phyloP scores from a whole-genome alignment of 208 protist genomes.

The Leishmania arabica region DNA sequence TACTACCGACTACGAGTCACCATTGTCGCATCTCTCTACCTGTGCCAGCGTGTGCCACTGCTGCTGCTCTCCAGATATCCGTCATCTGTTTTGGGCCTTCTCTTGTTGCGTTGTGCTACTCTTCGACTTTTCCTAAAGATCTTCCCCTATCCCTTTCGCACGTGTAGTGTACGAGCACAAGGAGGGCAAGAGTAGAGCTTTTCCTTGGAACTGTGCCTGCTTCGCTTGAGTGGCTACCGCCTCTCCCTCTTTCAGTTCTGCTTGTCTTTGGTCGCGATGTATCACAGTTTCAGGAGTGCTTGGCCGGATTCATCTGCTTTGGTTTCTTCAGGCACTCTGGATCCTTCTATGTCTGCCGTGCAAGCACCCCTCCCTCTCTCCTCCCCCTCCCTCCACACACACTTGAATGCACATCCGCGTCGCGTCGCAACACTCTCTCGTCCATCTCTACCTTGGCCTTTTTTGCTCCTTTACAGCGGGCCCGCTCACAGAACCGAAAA shows the following conservation, averaged over 20 bases:
- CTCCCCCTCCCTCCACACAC: not conserved
- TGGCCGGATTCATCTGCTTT: too few species aligned
- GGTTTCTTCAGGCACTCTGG: not conserved
- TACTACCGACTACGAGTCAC: not conserved
- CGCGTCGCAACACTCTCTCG: conserved; percentile 1
- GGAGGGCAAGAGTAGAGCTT: too few species aligned
- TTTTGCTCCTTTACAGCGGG: not conserved
- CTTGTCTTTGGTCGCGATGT: too few species aligned
- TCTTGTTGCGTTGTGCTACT: not conserved
- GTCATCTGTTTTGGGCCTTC: not conserved
- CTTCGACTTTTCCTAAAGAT: too few species aligned
- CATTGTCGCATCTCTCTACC: not conserved
- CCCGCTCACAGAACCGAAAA: not conserved
- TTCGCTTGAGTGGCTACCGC: too few species aligned
- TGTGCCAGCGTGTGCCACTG: not conserved
- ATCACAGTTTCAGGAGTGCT: too few species aligned
- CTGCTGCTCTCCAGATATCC: not conserved
- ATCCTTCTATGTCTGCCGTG: not conserved
- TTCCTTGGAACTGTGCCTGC: too few species aligned
- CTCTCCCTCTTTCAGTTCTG: too few species aligned
- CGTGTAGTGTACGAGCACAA: too few species aligned
- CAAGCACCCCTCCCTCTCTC: not conserved
- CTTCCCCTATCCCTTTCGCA: too few species aligned
- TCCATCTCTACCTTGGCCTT: conserved; percentile 2
- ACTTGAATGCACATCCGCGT: not conserved